Conservation (phyloP, 2,329 filamentous ascomycete species). For the Colletotrichum brevisporum region DNA sequence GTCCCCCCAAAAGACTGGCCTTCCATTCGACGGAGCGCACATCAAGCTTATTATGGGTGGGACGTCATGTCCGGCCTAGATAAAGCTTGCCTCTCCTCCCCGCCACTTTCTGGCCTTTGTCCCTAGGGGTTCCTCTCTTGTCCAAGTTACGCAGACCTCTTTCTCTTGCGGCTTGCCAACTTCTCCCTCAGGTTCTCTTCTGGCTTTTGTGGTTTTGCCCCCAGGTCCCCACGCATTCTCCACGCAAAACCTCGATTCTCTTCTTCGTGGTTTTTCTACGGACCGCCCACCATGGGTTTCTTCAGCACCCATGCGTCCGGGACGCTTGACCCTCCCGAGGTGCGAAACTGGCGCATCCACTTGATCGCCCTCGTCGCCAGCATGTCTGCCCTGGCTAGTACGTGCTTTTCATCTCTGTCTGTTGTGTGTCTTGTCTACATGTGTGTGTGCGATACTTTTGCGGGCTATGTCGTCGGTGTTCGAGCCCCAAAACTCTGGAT, state of each 20-base stretch:
- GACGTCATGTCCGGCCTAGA: slow-evolving; percentile 31
- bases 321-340: slow-evolving; percentile 44
- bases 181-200: not conserved
- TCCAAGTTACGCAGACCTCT: slow-evolving; percentile 21
- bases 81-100: slow-evolving; percentile 34
- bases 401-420: not conserved
- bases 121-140: not conserved
- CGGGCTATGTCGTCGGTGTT: not conserved
- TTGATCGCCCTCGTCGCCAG: slow-evolving; percentile 46
- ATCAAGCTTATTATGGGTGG: slow-evolving; percentile 34
- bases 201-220: not conserved
- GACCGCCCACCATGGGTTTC: slow-evolving; percentile 41
- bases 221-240: not conserved
- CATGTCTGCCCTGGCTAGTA: slow-evolving; percentile 47
- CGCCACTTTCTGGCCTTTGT: not conserved
- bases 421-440: not conserved
- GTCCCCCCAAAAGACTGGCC: not conserved
- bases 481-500: not conserved
- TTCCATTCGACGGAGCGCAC: slow-evolving; percentile 21
- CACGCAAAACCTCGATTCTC: too few species aligned
- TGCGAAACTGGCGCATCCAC: slow-evolving; percentile 48
- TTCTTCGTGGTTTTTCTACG: too few species aligned
- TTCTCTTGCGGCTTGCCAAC: slow-evolving; percentile 2
- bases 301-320: slow-evolving; percentile 48
- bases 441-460: not conserved